Percentiles rank a stretch among this genome's conserved stretches.
These are phyloP conservation scores for Acacia pycnantha DNA, from an alignment of 331 rosid species.

Conservation along the genomic window DNA sequence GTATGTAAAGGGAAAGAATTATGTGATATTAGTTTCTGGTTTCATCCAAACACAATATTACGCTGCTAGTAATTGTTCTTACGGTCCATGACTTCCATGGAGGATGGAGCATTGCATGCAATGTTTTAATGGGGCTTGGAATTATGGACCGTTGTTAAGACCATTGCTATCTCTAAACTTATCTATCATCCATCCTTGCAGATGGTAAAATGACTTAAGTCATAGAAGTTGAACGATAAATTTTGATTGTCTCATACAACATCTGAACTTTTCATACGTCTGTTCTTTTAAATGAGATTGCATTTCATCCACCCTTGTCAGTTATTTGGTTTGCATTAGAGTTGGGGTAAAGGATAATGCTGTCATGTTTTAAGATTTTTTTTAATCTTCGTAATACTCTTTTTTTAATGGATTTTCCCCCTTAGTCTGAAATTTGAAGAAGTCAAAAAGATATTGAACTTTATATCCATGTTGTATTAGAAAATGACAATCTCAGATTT, in stretches of 20 bases:
- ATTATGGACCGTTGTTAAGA: too few species aligned
- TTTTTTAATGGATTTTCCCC: neutral
- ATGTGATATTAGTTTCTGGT: neutral
- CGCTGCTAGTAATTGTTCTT: neutral
- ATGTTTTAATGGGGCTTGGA: neutral
- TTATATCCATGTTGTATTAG: neutral
- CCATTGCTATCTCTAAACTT: too few species aligned
- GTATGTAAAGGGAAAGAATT: neutral
- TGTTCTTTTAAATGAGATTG: neutral
- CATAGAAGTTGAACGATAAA: too few species aligned
- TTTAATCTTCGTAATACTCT: neutral
- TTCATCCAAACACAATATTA: neutral
- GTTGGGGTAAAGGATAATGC: neutral
- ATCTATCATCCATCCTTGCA: neutral
- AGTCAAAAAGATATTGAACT: neutral
- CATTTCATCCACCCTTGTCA: neutral
- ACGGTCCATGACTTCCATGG: neutral
- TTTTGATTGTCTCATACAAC: too few species aligned
- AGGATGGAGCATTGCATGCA: neutral
- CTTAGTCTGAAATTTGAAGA: conserved; percentile 10
- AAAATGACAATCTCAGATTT: neutral
- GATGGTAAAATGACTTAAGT: neutral
- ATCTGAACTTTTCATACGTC: too few species aligned
- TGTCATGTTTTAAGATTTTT: neutral
- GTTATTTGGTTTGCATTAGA: neutral